Base-by-base conservation (phyloP, 129 eudicot species). In the Flaveria robusta region DNA sequence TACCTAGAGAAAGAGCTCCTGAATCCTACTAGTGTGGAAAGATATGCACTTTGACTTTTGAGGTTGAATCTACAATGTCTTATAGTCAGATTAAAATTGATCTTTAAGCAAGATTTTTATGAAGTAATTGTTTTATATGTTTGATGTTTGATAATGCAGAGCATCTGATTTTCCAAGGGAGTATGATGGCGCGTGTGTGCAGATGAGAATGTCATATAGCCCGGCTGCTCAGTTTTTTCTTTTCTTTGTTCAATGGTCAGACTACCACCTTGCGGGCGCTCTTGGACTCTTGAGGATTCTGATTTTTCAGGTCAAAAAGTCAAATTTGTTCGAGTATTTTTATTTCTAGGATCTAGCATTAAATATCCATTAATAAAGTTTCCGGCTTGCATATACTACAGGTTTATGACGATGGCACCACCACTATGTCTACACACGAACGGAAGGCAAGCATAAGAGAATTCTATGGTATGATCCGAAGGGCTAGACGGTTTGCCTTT, bases 341-440 rank as follows among this genome's bases (percentile, higher is more conserved):
- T 70, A 31, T 42, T 23, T 79, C 6, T 16, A 26, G 27, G 43
- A 59, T 47, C 31, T 51, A 4, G 4, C 22, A 50, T 64, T 14
- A 41, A 3, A 9, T 66, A 14, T 3, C 16, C 75, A 31, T 41
- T 66, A 13, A 74, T 55, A 46, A 52, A 72, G 69, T 52, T 63
- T 52, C 26, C 4, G 13, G 6, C 74, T 66, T 80, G 63, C 70
- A 19, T 42, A 20, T 13, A 16, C 62, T 58, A 26, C 82, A 92
- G 98, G 96, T 92, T 81, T 92, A 92, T 68, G 94, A 81, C n/a
- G 98, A 92, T 78, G 98, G 98, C 62, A 88, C 98, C 81, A 92
- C 98, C 71, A 92, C 98, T 56, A 88, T 92, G 96, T 90, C 94
- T 58, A 83, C 90, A 41, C 92, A 92, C 20, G 98, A 92, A 81